Evolutionary conservation across 345 rosid species (phyloP), one percentile per base, ranked within the genome.

Genomic region (Nephelium lappaceum): DNA sequence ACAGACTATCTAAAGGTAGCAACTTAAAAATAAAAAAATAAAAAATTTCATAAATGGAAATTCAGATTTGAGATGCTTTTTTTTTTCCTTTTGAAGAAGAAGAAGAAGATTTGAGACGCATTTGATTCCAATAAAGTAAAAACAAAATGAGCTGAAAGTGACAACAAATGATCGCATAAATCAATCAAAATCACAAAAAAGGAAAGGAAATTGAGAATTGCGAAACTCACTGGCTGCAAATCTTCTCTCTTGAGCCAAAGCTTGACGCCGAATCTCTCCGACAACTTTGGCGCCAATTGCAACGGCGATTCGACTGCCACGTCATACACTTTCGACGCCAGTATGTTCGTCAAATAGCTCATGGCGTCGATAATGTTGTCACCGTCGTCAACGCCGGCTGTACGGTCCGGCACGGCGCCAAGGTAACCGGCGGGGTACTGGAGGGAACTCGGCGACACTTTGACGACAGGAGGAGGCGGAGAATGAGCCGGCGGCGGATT

Each of bases 191-290:
- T 45, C 31, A 70, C 5, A 31, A 3, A 57, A 61, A 64, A 0
- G 38, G n/a, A n/a, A 69, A 49, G 36, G 14, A 49, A 60, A 4
- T 14, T 16, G 27, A 45, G 11, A 69, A 69, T 45, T 45, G 14
- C 71, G 69, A 19, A 73, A 73, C 85, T 82, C 85, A 95, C 97
- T 16, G 97, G 95, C 78, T 95, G 98, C 85, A 93, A 85, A 79
- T 95, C 98, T 85, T 93, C 98, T 65, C 97, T 76, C 83, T 95
- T 95, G 60, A 95, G 97, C 90, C 83, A 89, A 81, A 95, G 74
- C 1, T 83, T 83, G 43, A 89, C 90, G 9, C 95, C 93, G 81
- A 90, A 83, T 78, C 88, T 86, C 86, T 91, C 88, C 0, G 98
- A 91, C 6, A 93, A 79, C 84, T 88, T 93, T 71, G 86, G 77